Evolutionary conservation across 2,329 filamentous ascomycete species (phyloP), one percentile per base, ranked within the genome.

Genomic region (Chrysosporium queenslandicum): DNA sequence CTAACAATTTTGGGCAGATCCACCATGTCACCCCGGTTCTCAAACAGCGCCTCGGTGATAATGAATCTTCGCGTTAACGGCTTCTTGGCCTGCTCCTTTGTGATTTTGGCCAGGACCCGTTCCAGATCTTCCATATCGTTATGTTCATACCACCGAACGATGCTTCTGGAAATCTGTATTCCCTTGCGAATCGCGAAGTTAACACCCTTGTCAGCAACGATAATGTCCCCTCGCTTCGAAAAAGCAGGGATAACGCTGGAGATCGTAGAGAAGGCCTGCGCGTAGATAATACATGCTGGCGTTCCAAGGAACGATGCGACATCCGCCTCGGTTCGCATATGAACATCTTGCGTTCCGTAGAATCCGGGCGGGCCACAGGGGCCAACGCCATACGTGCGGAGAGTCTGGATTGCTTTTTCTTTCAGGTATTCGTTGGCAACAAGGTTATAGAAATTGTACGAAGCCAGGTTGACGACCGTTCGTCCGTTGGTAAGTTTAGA

Each of bases 361-460:
- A 98, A 98, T 58, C 94, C 90, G 4, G 92, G 92, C 16, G 92
- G 92, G 18, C 92, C 92, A 66, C 92, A 98, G 53, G 92, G 91
- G 7, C 92, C 94, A 37, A 98, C 94, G 53, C 92, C 92, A 63
- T 98, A 98, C 18, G 87, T 94, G 55, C 91, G 86, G 36, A 98
- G 79, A 0, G 90, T 94, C 68, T 91, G 85, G 57, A 98, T 89
- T 1, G 91, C 92, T 68, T 95, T 94, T 61, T 96, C 89, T 65
- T 94, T 95, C 63, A 98, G 83, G 32, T 83, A 80, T 56, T 97
- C 91, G 66, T 95, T 96, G 50, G 82, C 81, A 58, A 94, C 87
- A 69, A 98, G 89, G 73, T 98, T 97, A 76, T 94, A 97, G 70
- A 92, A 95, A 69, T 98, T 98, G 73, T 89, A 92, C 1, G 87